These are phyloP conservation scores for Penicillium ochrochloron DNA, from an alignment of 495 filamentous ascomycete species.

Conservation along the genomic window DNA sequence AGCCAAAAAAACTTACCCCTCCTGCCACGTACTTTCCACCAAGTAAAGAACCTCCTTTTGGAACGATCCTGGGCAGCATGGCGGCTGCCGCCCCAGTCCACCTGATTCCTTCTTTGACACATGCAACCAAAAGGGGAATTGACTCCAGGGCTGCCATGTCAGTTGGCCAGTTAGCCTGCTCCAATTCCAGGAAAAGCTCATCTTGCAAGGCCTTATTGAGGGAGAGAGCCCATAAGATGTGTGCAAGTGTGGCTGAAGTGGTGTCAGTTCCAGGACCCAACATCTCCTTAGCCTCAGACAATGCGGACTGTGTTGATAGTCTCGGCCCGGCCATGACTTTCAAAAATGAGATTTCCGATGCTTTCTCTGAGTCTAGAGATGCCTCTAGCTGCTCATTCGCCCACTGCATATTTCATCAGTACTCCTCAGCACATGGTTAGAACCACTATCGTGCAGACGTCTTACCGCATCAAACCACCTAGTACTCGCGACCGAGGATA, in stretches of 20 bases:
- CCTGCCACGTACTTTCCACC: neutral
- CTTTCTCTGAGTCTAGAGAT: neutral
- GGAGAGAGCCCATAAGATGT: neutral
- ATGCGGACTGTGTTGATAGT: neutral
- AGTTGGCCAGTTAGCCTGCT: neutral
- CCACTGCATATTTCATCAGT: neutral
- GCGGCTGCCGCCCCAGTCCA: neutral
- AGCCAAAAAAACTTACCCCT: neutral
- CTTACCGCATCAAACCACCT: neutral
- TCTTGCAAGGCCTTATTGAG: neutral
- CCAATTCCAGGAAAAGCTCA: neutral
- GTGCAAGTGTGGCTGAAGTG: neutral
- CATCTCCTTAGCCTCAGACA: conserved; percentile 1
- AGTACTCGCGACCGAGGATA: neutral
- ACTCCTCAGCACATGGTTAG: neutral
- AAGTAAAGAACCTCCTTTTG: neutral
- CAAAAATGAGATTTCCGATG: neutral
- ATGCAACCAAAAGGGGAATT: neutral
- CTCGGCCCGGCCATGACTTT: neutral
- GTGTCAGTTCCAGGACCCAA: neutral
- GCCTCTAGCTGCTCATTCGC: neutral
- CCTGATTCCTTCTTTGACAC: neutral
- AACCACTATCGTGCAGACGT: neutral
- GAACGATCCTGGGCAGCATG: neutral
- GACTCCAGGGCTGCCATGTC: neutral